Conservation (phyloP, 2,329 filamentous ascomycete genomes). For the Furcasterigmium furcatum region DNA sequence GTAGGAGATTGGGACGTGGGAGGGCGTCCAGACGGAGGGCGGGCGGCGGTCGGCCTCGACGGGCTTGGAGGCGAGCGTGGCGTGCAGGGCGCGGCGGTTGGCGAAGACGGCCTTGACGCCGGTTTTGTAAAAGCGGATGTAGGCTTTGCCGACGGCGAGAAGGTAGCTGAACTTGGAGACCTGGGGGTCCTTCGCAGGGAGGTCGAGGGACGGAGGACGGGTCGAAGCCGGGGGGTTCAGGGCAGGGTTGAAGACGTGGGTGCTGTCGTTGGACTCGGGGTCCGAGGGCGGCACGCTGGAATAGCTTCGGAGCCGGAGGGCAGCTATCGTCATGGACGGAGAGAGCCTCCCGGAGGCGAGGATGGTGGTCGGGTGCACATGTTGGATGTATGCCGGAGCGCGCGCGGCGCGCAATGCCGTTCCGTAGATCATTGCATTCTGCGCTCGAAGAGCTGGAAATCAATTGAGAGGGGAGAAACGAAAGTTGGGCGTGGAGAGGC, state of each 20-base stretch:
- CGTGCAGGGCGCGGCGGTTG: constrained; percentile 56
- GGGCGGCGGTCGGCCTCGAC: constrained; percentile 56
- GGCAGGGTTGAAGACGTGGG: constrained; percentile 18
- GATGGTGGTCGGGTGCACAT: not conserved
- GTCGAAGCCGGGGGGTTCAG: constrained; percentile 74
- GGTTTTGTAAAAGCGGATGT: constrained; percentile 82
- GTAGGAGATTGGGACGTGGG: constrained; percentile 27
- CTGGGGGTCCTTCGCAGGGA: constrained; percentile 52
- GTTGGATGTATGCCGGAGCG: not conserved
- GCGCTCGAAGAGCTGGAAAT: not conserved
- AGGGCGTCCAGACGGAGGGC: constrained; percentile 32
- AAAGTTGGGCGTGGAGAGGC: not conserved
- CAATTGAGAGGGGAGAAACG: not conserved
- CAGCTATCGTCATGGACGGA: constrained; percentile 4
- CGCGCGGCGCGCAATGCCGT: constrained; percentile 13
- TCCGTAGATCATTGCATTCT: constrained; percentile 13
- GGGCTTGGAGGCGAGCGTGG: constrained; percentile 39
- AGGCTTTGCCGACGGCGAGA: constrained; percentile 67
- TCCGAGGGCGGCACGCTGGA: constrained; percentile 1
- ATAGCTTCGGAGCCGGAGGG: not conserved
- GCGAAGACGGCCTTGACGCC: constrained; percentile 72
- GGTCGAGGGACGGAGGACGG: constrained; percentile 64
- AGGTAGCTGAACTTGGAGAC: constrained; percentile 36
- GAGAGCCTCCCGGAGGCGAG: constrained; percentile 5
- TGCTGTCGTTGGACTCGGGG: not conserved